phyloP scores from a whole-genome alignment of 768 basidiomycete species.

The Mycena polygramma region DNA sequence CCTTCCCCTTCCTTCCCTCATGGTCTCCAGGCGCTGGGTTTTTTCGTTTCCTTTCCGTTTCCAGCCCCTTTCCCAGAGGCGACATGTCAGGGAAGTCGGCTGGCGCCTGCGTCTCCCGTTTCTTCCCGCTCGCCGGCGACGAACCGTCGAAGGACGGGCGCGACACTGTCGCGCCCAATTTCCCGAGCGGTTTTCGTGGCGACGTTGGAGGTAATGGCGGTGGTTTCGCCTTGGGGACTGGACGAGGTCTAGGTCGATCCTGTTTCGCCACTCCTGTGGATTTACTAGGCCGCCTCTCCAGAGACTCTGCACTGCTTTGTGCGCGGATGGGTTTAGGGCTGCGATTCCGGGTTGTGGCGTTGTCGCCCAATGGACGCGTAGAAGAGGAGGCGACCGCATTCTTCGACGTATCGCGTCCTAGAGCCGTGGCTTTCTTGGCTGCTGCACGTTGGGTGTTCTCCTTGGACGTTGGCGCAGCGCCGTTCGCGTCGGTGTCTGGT shows the following conservation, averaged over 20 bases:
- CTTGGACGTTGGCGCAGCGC: conserved; percentile 25
- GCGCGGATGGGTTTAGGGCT: background rate
- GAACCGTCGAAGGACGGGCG: background rate
- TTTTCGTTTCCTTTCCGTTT: background rate
- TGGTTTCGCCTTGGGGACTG: background rate
- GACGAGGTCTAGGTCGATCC: conserved; percentile 11
- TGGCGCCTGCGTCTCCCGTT: conserved; percentile 1
- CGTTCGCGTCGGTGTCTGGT: background rate
- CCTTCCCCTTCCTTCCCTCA: background rate
- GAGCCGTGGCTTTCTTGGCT: background rate
- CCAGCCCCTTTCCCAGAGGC: conserved; percentile 25
- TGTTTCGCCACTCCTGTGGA: background rate
- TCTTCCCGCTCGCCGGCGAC: background rate
- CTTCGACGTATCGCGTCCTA: background rate
- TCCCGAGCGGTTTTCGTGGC: conserved; percentile 5
- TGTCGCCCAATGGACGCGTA: conserved; percentile 34
- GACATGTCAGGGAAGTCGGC: conserved; percentile 7
- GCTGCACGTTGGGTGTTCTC: conserved; percentile 28
- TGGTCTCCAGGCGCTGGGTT: background rate
- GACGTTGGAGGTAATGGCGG: background rate
- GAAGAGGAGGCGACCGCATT: conserved; percentile 24
- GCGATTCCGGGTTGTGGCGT: conserved; percentile 13
- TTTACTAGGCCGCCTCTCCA: background rate
- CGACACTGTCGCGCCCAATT: background rate
- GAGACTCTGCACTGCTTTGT: background rate